Percentiles rank a stretch among this genome's conserved stretches.
These are phyloP conservation scores for Citrullus mucosospermus DNA, from an alignment of 306 rosid species.

Conservation along the genomic window DNA sequence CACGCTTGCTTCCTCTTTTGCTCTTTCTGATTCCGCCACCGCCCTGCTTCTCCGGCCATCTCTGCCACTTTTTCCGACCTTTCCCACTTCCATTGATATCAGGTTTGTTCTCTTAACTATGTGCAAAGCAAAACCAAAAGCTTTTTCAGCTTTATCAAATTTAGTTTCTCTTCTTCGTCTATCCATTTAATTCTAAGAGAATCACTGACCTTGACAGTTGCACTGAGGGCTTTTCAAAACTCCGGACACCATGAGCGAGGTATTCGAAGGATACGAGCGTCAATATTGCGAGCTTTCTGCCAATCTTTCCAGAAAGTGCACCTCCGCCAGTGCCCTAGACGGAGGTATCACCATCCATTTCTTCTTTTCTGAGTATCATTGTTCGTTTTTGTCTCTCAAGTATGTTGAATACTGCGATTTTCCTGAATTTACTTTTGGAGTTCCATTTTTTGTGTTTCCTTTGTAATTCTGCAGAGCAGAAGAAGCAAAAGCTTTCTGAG, in stretches of 20 bases:
- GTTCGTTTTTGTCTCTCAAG: background rate
- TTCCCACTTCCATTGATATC: background rate
- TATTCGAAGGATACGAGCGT: slow-evolving; percentile 81
- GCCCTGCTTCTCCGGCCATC: background rate
- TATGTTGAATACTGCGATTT: background rate
- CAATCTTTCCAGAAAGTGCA: slow-evolving; percentile 57
- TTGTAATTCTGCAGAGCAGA: slow-evolving; percentile 56
- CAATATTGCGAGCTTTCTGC: slow-evolving; percentile 79
- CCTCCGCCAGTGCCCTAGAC: slow-evolving; percentile 46
- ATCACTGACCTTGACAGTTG: slow-evolving; percentile 1
- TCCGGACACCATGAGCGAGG: slow-evolving; percentile 51
- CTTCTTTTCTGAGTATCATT: background rate
- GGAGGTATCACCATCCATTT: slow-evolving; percentile 36
- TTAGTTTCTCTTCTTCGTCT: background rate
- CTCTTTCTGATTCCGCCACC: background rate
- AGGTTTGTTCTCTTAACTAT: background rate
- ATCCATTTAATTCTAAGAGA: too few species aligned
- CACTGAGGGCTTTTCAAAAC: slow-evolving; percentile 12
- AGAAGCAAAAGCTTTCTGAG: slow-evolving; percentile 79
- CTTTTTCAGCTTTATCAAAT: background rate
- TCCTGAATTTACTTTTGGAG: background rate
- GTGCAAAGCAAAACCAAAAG: background rate
- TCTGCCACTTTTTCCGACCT: background rate
- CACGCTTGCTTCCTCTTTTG: background rate
- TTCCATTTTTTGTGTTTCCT: background rate